A percentile compares a stretch with the other conserved stretches of the same genome.
Evolutionary conservation across 2,329 filamentous ascomycete species (phyloP).

Genomic region (Leptographium procerum): DNA sequence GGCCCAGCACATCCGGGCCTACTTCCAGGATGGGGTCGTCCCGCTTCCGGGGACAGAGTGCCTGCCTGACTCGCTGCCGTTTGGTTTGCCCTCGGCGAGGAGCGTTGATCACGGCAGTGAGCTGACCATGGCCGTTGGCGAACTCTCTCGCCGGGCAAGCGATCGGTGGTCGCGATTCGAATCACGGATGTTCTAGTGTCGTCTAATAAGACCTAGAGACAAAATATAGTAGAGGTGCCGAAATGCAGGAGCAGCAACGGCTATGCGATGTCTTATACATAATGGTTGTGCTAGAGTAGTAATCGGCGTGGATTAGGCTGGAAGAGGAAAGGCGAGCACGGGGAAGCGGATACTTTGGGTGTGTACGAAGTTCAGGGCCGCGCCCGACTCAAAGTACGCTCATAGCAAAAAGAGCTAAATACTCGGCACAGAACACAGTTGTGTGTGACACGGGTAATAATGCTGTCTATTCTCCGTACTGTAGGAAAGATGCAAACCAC

Average conservation of each 20-base stretch:
- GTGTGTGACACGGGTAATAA: not conserved
- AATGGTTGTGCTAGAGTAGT: too few relatives aligned
- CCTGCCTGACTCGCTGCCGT: conserved; percentile 9
- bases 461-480: not conserved
- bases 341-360: too few relatives aligned
- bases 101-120: not conserved
- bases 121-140: not conserved
- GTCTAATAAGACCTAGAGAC: too few relatives aligned
- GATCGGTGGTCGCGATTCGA: not conserved
- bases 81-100: conserved; percentile 1
- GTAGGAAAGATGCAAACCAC: not conserved
- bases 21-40: conserved; percentile 34
- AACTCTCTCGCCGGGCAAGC: not conserved
- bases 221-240: too few relatives aligned
- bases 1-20: conserved; percentile 26
- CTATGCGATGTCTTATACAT: too few relatives aligned
- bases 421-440: too few relatives aligned
- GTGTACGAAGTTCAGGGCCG: too few relatives aligned
- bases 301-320: too few relatives aligned
- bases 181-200: not conserved
- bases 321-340: too few relatives aligned
- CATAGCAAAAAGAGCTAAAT: too few relatives aligned
- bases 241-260: too few relatives aligned
- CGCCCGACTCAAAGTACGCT: too few relatives aligned
- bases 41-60: conserved; percentile 20